Base-by-base conservation (phyloP, 108 stramenopile species). In the Cyclostephanos tholiformis region DNA sequence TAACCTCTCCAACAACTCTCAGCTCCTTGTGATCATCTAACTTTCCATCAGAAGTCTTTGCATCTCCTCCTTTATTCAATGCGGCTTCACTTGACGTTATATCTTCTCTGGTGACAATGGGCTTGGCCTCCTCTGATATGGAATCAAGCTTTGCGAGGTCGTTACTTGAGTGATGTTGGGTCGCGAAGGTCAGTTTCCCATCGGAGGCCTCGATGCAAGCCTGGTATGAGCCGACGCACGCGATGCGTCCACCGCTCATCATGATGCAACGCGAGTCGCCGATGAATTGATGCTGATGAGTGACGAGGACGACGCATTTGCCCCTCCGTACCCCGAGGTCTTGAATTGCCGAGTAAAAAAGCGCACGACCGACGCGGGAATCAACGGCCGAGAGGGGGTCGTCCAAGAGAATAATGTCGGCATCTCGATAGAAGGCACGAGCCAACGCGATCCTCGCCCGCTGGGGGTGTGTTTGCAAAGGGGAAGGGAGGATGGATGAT, bases 371-470 rank as follows among this genome's bases (percentile, higher is more conserved):
- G 25, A 96, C 93, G 69, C 83, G 83, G 13, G 93, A 86, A 63
- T 99, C 98, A 14, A 97, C 94, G n/a, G 98, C 98, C 8, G 95
- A 94, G 35, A 99, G 73, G 0, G 96, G 94, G 76, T 99, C 98
- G 72, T 99, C 98, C 43, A 92, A 63, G 20, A 97, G 66, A 30
- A 95, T 67, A 22, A 97, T 67, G 50, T 93, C 86, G 10, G 92
- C 71, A 56, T 91, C 83, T 27, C 82, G 78, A 30, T 85, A 85
- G 50, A 93, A 90, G 17, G 94, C 96, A 43, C 80, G 70, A 6
- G 95, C 95, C 53, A 96, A 72, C 12, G 90, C 91, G 41, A 96
- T 91, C 20, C 95, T 80, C 10, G 96, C 95, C 26, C 92, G 83
- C 85, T 99, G 59, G 38, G 23, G 26, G 27, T 29, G 27, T n/a